Evolutionary conservation across 2,329 filamentous ascomycete species (phyloP), one percentile per base, ranked within the genome.

Genomic region (Epichloe typhina): DNA sequence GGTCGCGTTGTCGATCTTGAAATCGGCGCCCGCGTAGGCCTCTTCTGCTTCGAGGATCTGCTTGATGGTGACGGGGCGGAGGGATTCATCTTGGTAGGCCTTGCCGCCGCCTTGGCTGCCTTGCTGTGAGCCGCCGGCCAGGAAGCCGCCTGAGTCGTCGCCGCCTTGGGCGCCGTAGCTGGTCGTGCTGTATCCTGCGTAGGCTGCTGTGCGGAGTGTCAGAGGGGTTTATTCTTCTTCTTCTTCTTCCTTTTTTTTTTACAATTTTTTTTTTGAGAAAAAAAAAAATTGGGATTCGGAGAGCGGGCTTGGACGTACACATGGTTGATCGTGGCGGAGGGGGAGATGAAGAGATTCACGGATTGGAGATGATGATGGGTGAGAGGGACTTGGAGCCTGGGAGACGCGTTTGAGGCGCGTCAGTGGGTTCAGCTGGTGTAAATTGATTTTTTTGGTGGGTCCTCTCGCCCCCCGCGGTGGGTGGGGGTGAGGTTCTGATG

Each of bases 31-130:
- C 2, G 82, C 80, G 64, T 86, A 84, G 39, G 83, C 79, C 68
- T 88, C 84, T 56, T 85, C 77, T 56, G 88, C 87, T 56, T 94
- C 88, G 62, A 90, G 73, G 52, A 96, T 79, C 70, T 98, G 93
- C 69, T 96, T 96, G 70, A 97, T 88, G 11, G 93, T 98, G 45
- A 96, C 86, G 1, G 93, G 90, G 43, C 93, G 86, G 49, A 98
- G 78, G 19, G 88, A 90, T 61, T 96, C 88, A 68, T 94, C 87
- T 58, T 78, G 76, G 65, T 85, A 85, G 53, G 73, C 71, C 75
- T 72, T 76, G 54, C 66, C 66, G 50, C 70, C 69, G 49, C 68
- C 66, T 54, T 73, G 79, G 61, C 77, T 81, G 56, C 77, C 79
- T 56, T 71, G 67, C 63, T 83, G 80, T 5, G 79, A 81, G 53